Conservation (phyloP, 2,329 filamentous ascomycete species). For the Diaporthe vaccinii region DNA sequence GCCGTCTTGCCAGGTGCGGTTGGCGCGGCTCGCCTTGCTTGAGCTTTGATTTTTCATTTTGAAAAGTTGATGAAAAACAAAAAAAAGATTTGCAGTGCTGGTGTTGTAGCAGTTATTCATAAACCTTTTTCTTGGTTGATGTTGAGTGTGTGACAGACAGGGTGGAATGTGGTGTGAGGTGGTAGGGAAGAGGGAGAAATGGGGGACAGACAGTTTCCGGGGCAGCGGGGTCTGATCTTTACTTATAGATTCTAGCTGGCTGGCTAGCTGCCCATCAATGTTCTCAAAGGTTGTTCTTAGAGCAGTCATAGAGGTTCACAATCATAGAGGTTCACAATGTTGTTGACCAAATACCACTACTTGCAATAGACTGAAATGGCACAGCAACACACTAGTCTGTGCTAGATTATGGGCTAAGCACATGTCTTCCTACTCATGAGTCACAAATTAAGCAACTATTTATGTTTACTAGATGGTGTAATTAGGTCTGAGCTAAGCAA, state of each 20-base stretch:
- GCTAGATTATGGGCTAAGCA: too few relatives aligned
- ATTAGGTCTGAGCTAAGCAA: neutral
- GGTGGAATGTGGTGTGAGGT: neutral
- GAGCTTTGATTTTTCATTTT: neutral
- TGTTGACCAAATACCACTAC: neutral
- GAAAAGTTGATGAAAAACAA: neutral
- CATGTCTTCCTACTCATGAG: too few relatives aligned
- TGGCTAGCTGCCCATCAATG: neutral
- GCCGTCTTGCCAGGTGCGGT: constrained; percentile 42
- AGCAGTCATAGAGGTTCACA: neutral
- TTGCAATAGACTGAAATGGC: neutral
- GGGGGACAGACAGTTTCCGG: neutral
- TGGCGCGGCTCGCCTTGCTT: neutral
- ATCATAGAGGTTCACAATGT: neutral
- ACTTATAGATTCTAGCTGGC: neutral
- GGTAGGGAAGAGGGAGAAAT: neutral
- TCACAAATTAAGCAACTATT: neutral
- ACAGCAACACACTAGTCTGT: neutral
- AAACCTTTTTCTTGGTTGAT: neutral
- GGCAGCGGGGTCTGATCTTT: neutral
- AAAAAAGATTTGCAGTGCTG: neutral
- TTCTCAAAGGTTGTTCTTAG: neutral
- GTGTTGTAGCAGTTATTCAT: neutral
- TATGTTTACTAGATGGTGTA: neutral
- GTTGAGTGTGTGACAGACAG: neutral